These are phyloP conservation scores for Phytophthora macrochlamydospora DNA, from an alignment of 352 stramenopile genomes.

Conservation along the genomic window DNA sequence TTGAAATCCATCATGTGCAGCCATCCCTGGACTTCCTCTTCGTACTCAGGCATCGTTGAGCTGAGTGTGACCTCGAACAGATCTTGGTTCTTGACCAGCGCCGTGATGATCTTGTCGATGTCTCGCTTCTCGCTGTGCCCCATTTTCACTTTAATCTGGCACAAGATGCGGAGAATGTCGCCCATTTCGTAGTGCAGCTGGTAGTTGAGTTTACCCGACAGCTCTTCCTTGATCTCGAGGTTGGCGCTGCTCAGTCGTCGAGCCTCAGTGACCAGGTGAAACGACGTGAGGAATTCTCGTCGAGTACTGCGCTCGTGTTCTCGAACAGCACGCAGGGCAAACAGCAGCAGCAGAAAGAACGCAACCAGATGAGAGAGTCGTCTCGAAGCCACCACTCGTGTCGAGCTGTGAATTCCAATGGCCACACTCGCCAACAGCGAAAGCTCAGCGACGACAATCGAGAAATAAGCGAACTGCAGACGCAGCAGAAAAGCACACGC, in stretches of 20 bases:
- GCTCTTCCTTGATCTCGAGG: slow-evolving; percentile 70
- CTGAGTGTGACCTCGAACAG: slow-evolving; percentile 67
- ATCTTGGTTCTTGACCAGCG: slow-evolving; percentile 68
- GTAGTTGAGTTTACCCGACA: slow-evolving; percentile 65
- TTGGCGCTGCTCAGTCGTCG: slow-evolving; percentile 68
- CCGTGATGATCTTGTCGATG: slow-evolving; percentile 75
- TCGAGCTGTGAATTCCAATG: slow-evolving; percentile 31
- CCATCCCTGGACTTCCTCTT: slow-evolving; percentile 75
- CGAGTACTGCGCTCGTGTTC: slow-evolving; percentile 53
- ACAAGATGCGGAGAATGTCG: slow-evolving; percentile 72
- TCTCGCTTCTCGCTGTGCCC: slow-evolving; percentile 43
- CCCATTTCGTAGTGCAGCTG: slow-evolving; percentile 79
- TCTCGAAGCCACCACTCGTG: slow-evolving; percentile 22
- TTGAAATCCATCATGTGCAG: slow-evolving; percentile 76
- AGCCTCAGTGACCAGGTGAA: slow-evolving; percentile 59
- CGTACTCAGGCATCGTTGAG: slow-evolving; percentile 59
- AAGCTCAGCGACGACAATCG: slow-evolving; percentile 46
- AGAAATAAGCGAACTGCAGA: slow-evolving; percentile 63
- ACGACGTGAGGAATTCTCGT: slow-evolving; percentile 57
- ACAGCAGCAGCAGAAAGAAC: slow-evolving; percentile 39
- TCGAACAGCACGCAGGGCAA: slow-evolving; percentile 46
- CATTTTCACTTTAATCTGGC: slow-evolving; percentile 76
- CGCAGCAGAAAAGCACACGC: slow-evolving; percentile 50
- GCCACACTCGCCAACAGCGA: slow-evolving; percentile 34
- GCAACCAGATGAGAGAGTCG: slow-evolving; percentile 26